These are phyloP conservation scores for Blastocystis hominis DNA, from an alignment of 352 stramenopile species.

Conservation along the genomic window DNA sequence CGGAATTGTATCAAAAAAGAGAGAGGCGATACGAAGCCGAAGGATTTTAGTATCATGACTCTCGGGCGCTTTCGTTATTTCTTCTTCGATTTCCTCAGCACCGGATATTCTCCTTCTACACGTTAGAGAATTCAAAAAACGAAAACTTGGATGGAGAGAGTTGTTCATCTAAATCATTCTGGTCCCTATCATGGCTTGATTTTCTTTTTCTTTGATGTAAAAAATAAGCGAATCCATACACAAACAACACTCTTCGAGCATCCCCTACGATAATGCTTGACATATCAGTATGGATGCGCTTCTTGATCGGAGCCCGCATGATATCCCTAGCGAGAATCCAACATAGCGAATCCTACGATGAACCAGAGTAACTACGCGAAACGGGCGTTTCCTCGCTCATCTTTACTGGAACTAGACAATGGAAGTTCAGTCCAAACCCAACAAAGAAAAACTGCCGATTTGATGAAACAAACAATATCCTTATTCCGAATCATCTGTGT, in stretches of 20 bases:
- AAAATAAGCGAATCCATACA: not conserved
- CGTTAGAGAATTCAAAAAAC: not conserved
- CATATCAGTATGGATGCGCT: conserved; percentile 44
- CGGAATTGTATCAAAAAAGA: conserved; percentile 48
- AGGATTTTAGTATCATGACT: not conserved
- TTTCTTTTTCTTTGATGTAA: not conserved
- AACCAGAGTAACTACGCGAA: not conserved
- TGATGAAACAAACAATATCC: not conserved
- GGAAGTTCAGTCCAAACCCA: not conserved
- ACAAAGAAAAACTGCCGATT: not conserved
- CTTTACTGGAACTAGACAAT: not conserved
- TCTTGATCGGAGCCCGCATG: not conserved
- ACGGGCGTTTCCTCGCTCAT: not conserved
- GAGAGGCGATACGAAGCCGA: not conserved
- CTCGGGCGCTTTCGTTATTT: not conserved
- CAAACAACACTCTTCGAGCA: conserved; percentile 30
- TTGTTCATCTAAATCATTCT: not conserved
- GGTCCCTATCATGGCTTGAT: not conserved
- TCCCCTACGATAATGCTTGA: conserved; percentile 5
- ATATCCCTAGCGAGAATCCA: not conserved
- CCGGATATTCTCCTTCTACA: not conserved
- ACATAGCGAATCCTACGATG: not conserved
- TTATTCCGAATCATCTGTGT: not conserved
- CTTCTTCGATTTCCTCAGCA: not conserved
- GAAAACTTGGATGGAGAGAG: not conserved